phyloP scores from a whole-genome alignment of 2,329 filamentous ascomycete species.

The Cladobotryum mycophilum region DNA sequence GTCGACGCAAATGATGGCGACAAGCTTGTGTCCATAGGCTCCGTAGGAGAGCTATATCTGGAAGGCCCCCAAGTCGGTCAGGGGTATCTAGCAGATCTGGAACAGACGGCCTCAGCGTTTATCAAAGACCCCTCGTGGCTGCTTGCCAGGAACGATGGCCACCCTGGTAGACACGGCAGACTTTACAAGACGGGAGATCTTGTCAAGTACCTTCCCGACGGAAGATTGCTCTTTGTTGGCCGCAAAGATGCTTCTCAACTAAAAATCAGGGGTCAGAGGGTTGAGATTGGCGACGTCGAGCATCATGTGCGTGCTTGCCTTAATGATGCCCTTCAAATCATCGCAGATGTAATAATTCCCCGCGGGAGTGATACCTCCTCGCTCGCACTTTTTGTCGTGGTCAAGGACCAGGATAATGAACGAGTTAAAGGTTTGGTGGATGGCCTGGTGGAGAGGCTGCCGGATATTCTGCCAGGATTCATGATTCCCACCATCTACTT shows the following conservation, averaged over 20 bases:
- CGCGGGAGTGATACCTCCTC: no score
- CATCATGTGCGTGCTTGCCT: slow-evolving; percentile 1
- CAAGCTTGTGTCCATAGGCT: slow-evolving; percentile 9
- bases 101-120: slow-evolving; percentile 11
- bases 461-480: no score
- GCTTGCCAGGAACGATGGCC: slow-evolving; percentile 16
- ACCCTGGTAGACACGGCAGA: slow-evolving; percentile 6
- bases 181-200: slow-evolving; percentile 32
- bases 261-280: slow-evolving; percentile 46
- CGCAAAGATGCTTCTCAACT: slow-evolving; percentile 45
- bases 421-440: no score
- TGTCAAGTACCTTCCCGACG: slow-evolving; percentile 25
- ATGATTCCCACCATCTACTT: no score
- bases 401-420: no score
- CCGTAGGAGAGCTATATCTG: slow-evolving; percentile 12
- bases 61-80: slow-evolving; percentile 14
- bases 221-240: slow-evolving; percentile 34
- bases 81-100: slow-evolving; percentile 13
- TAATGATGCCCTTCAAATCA: not conserved
- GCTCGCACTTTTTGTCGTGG: no score
- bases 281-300: slow-evolving; percentile 18
- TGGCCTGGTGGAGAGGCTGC: no score
- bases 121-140: slow-evolving; percentile 29
- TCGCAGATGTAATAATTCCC: not conserved
- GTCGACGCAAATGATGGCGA: slow-evolving; percentile 6